Evolutionary conservation across 2,329 filamentous ascomycete genomes (phyloP), one percentile per base, ranked within the genome.

Genomic region (Penicillium sp.): DNA sequence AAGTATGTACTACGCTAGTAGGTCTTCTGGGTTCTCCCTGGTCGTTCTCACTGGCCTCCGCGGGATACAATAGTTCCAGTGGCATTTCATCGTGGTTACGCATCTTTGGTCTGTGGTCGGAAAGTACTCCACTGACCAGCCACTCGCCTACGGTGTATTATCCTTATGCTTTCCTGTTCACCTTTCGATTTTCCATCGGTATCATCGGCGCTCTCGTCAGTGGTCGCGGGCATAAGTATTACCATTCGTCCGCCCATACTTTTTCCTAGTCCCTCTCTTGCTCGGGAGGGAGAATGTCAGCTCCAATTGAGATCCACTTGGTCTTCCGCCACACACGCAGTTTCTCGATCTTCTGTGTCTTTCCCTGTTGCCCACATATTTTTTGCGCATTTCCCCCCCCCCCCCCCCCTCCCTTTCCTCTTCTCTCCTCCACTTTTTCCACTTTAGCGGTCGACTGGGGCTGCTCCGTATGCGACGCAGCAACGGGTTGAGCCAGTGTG

Each of bases 261-360:
- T 22, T 55, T 28, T 19, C 28, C 26, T 10, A 26, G 8, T 33
- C 30, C 7, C 30, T 33, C 30, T 33, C 30, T 11, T 46, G 52
- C 22, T 25, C 33, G 35, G 49, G 30, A 33, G 43, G 10, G 61
- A 42, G 62, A 59, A 64, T 65, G 59, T 63, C 64, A 64, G 59
- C 46, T 51, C 43, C 28, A 19, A 33, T 26, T 8, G 16, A 52
- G 59, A 43, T 63, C 65, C 65, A 67, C 65, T 57, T 43, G n/a
- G 51, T 54, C 26, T 58, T 42, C 55, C 56, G 63, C 60, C 60
- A 67, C 63, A 57, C 60, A 60, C 59, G 57, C 59, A 54, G 57
- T 28, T 46, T 51, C 57, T 60, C 38, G 55, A 62, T 60, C 57
- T 62, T 26, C 52, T 48, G 11, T 45, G 11, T 45, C 19, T 55